A percentile compares a stretch with the other conserved stretches of the same genome.
Conservation (phyloP, 2,329 filamentous ascomycete species). For the Sporothrix inflata region DNA sequence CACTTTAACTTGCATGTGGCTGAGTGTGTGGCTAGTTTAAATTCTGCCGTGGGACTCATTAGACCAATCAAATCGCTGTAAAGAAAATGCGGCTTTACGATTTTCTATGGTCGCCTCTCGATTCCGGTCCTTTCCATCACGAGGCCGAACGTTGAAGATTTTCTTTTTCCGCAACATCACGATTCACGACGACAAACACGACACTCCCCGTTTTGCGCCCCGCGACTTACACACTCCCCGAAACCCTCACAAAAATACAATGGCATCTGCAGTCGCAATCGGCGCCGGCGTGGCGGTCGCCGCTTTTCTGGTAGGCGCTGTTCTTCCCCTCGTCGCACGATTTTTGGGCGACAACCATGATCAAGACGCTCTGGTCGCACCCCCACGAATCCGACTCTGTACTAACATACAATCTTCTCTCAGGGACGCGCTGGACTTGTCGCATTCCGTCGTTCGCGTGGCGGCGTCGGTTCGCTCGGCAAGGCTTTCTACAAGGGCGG, state of each 20-base stretch:
- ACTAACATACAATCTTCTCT: slow-evolving; percentile 33
- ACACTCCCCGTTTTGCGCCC: not conserved
- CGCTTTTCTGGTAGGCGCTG: slow-evolving; percentile 61
- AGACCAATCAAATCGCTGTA: not conserved
- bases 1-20: slow-evolving; percentile 21
- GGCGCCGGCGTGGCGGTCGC: slow-evolving; percentile 65
- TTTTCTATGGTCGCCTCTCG: not conserved
- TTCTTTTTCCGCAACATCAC: slow-evolving; percentile 16
- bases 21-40: slow-evolving; percentile 23
- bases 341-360: not conserved
- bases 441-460: slow-evolving; percentile 80
- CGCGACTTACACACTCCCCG: not conserved
- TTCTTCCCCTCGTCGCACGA: not conserved
- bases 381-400: not conserved
- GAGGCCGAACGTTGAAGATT: not conserved
- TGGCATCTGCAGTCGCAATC: slow-evolving; percentile 63
- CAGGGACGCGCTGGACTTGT: slow-evolving; percentile 92
- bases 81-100: not conserved
- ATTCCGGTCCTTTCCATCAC: slow-evolving; percentile 20
- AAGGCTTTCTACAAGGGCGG: slow-evolving; percentile 97
- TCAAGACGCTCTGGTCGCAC: not conserved
- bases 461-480: slow-evolving; percentile 77
- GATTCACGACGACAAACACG: slow-evolving; percentile 25
- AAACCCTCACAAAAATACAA: slow-evolving; percentile 38
- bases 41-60: not conserved